Evolutionary conservation across 176 grass and related monocot species (phyloP), one percentile per base, ranked within the genome.

Genomic region (Oryza meyeriana): DNA sequence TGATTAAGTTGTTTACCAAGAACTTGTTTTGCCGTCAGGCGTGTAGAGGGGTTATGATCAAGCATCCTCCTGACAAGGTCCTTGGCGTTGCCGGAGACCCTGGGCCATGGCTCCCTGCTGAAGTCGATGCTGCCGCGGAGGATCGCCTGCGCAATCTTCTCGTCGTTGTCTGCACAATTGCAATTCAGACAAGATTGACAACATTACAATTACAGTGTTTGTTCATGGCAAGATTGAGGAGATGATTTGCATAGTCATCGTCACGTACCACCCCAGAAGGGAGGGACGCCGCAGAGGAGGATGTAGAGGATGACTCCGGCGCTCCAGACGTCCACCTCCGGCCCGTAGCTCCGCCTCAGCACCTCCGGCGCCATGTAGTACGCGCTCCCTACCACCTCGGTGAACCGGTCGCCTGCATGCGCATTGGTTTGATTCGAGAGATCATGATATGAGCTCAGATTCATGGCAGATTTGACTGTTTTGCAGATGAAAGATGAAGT

Each of bases 261-360:
- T 81, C 89, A 38, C 89, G 88, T 83, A 90, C 88, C 90, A 31
- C 90, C 91, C 94, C 91, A 97, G 66, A 97, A 97, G 0, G 94
- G 94, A 11, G 94, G 94, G 20, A 97, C 91, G 5, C 94, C 94
- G 57, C 86, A 97, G 27, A 97, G 88, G 5, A 97, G 79, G 87
- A 97, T 97, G 86, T 97, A 97, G 71, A 97, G 94, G 69, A 97
- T 97, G 24, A 97, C 94, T 12, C 94, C 94, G n/a, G 91, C 91
- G 74, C 94, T 97, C 94, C 94, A 97, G 3, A 97, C 74, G 80
- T 97, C 88, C 25, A 93, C 91, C 87, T 93, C 91, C 18, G 81
- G 94, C 0, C 94, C 94, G 72, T 97, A 97, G 81, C 34, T 85
- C 41, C 88, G 79, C 81, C 83, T 87, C 4, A 97, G 81, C 2